Base-by-base conservation (phyloP, 164 flowering plant genomes). In the Annona squamosa region DNA sequence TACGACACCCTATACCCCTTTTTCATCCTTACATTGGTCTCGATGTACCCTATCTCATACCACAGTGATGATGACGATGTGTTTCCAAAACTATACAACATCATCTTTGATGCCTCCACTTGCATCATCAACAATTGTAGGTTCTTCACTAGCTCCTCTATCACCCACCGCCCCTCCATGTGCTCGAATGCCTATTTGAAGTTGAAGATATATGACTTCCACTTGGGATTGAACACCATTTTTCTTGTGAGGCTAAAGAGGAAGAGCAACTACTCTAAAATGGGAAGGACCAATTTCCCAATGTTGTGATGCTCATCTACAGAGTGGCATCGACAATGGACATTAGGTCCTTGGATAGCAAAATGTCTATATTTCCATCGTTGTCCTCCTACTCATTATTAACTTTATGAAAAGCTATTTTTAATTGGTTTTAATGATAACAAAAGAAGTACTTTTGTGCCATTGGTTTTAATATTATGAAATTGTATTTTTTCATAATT, bases 81-180 rank as follows among this genome's bases (percentile, higher is more conserved):
- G 70, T 84, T 84, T 9, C 84, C 86, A 61, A 76, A 84, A 17
- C 80, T 74, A 59, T 81, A 66, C 17, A 85, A 77, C 17, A 84
- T 77, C 87, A 85, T 83, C 66, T 71, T 77, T 5, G 87, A 78
- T 12, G 85, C 80, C 75, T 83, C 87, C 0, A 74, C 81, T 61
- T 83, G 78, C n/a, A 78, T 71, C 12, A 75, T 43, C 26, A 57
- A 71, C 47, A 85, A 46, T 66, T 46, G 65, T 0, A 85, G 77
- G 68, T 74, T 77, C 62, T 68, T 74, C 72, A 76, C 75, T 13
- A 83, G 66, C 45, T 77, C 87, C 4, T 77, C 68, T 26, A 85
- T 82, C 44, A 81, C 82, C n/a, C 82, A 78, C 63, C 79, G 76
- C 0, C 87, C 86, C 6, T 84, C 83, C 4, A 84, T 73, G 57